These are phyloP conservation scores for Aegilops tauschii DNA, from an alignment of 176 grass and related monocot genomes.

Conservation along the genomic window DNA sequence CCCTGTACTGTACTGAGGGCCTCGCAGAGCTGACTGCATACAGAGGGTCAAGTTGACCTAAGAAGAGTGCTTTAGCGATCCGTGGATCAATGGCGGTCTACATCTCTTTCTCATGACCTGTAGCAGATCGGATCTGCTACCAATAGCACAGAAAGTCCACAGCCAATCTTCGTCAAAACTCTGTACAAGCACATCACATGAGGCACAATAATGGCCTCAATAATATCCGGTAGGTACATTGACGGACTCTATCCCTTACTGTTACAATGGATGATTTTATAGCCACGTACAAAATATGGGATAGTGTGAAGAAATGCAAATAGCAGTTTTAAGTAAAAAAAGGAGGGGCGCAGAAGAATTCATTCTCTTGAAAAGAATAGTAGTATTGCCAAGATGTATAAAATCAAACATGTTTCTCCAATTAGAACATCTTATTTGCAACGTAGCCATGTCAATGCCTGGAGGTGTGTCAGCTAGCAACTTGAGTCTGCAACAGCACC, in stretches of 20 bases:
- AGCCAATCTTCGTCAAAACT: constrained; percentile 8
- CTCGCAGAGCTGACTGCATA: not conserved
- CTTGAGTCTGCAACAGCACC: constrained; percentile 1
- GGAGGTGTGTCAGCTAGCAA: constrained; percentile 12
- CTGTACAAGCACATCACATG: constrained; percentile 6
- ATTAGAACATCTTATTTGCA: constrained; percentile 36
- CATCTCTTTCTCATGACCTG: not conserved
- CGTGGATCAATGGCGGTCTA: not conserved
- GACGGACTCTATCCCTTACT: not conserved
- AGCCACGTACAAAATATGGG: not conserved
- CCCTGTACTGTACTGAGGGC: not conserved
- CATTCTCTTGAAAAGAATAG: not conserved
- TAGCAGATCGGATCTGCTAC: not conserved
- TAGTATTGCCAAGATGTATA: not conserved
- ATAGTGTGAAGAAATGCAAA: not conserved
- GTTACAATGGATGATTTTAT: not conserved
- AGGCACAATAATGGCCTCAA: not conserved
- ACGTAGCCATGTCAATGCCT: constrained; percentile 9
- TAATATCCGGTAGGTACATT: not conserved
- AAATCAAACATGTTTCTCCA: not conserved
- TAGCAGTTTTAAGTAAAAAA: too few relatives aligned
- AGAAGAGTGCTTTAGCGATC: not conserved
- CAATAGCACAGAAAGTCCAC: not conserved
- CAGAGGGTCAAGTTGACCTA: not conserved
- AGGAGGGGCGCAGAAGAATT: not conserved